Percentiles rank a stretch among this genome's conserved stretches.
Evolutionary conservation across 495 filamentous ascomycete species (phyloP).

Genomic region (Penicilliopsis zonata): DNA sequence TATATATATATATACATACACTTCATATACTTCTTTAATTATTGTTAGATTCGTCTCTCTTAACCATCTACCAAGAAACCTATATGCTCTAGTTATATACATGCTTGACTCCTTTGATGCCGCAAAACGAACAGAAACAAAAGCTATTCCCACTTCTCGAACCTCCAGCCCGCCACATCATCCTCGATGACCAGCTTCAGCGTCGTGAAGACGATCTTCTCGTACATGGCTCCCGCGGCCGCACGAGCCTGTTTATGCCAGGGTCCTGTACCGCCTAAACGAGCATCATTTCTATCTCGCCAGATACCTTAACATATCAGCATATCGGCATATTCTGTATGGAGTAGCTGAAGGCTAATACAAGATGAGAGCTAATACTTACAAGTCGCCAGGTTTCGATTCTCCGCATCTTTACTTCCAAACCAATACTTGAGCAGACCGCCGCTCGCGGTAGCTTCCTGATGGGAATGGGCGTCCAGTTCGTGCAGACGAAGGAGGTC

Average conservation of each 20-base stretch:
- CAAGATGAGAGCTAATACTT: constrained; percentile 7
- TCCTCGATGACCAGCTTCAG: constrained; percentile 48
- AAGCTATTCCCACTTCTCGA: constrained; percentile 39
- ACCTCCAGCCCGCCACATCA: constrained; percentile 41
- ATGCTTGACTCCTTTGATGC: not conserved
- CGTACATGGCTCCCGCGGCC: constrained; percentile 25
- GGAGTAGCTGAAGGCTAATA: not conserved
- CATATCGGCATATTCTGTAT: not conserved
- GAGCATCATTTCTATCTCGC: constrained; percentile 58
- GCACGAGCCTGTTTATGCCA: constrained; percentile 33
- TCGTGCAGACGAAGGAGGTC: constrained; percentile 48
- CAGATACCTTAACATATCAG: constrained; percentile 43
- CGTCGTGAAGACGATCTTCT: constrained; percentile 48
- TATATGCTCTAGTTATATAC: too few relatives aligned
- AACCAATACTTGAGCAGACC: constrained; percentile 93
- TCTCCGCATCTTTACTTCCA: constrained; percentile 49
- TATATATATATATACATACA: too few relatives aligned
- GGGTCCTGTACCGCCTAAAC: constrained; percentile 50
- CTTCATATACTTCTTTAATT: too few relatives aligned
- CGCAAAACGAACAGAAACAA: not conserved
- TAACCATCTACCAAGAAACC: too few relatives aligned
- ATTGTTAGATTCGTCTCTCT: too few relatives aligned
- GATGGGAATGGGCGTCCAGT: constrained; percentile 64
- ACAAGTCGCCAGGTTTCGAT: constrained; percentile 66
- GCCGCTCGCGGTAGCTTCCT: constrained; percentile 62